These are phyloP conservation scores for Alopecurus myosuroides DNA, from an alignment of 176 grass and related monocot genomes.

Conservation along the genomic window DNA sequence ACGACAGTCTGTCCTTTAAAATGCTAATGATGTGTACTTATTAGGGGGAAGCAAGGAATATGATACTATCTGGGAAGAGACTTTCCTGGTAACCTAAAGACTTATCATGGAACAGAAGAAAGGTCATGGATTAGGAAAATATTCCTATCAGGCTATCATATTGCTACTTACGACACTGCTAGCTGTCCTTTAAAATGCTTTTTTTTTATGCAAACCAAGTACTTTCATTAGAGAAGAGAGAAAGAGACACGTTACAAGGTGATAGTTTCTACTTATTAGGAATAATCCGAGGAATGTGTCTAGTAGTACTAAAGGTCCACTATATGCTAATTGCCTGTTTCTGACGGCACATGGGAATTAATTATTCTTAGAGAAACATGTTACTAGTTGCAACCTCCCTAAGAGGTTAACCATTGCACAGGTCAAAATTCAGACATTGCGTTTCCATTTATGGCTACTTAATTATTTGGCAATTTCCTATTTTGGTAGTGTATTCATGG, in stretches of 20 bases:
- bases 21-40: neutral
- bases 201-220: too few relatives aligned
- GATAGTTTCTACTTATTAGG: neutral
- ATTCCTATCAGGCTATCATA: too few relatives aligned
- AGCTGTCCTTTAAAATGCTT: constrained; percentile 7
- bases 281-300: constrained; percentile 12
- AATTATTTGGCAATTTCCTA: too few relatives aligned
- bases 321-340: constrained; percentile 27
- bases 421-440: too few relatives aligned
- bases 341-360: constrained; percentile 35
- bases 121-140: neutral
- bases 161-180: neutral
- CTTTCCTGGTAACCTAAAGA: neutral
- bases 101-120: constrained; percentile 17
- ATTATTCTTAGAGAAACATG: constrained; percentile 10
- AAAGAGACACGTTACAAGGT: too few relatives aligned
- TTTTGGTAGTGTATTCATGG: too few relatives aligned
- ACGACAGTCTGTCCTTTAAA: constrained; percentile 1
- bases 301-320: constrained; percentile 12
- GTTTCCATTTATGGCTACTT: too few relatives aligned
- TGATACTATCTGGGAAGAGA: constrained; percentile 4
- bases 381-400: constrained; percentile 29
- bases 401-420: too few relatives aligned
- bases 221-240: too few relatives aligned
- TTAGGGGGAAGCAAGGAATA: neutral